A percentile compares a stretch with the other conserved stretches of the same genome.
phyloP scores from a whole-genome alignment of 176 grass and related monocot genomes.

The Hsuehochloa calcarea region DNA sequence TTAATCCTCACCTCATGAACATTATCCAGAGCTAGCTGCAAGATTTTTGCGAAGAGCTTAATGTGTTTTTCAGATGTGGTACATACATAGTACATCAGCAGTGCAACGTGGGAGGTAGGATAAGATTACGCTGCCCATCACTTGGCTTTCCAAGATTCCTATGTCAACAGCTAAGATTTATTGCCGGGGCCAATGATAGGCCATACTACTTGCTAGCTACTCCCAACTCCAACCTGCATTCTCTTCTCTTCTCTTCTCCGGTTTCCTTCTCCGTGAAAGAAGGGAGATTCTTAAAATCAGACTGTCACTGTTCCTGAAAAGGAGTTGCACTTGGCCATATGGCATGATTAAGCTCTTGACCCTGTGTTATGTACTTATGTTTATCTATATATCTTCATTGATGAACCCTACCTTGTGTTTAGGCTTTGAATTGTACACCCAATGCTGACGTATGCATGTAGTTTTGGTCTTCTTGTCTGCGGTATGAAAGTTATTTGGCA shows the following conservation, averaged over 20 bases:
- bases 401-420: not conserved
- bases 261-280: slow-evolving; percentile 26
- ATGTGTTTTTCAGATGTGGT: not conserved
- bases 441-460: not conserved
- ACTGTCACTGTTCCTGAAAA: slow-evolving; percentile 37
- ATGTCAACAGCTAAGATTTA: slow-evolving; percentile 44
- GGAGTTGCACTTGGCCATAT: slow-evolving; percentile 30
- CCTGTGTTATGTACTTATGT: not conserved
- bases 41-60: not conserved
- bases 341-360: not conserved
- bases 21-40: slow-evolving; percentile 25
- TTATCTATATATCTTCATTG: not conserved
- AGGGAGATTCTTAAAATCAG: slow-evolving; percentile 36
- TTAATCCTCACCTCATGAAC: slow-evolving; percentile 9
- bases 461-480: not conserved
- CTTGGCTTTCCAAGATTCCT: slow-evolving; percentile 36
- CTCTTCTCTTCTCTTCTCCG: slow-evolving; percentile 19
- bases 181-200: slow-evolving; percentile 29
- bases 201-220: slow-evolving; percentile 36
- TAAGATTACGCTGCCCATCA: slow-evolving; percentile 45
- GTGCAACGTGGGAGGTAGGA: slow-evolving; percentile 45
- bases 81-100: slow-evolving; percentile 37
- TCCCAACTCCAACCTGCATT: slow-evolving; percentile 20
- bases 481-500: not conserved
- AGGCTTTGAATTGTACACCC: not conserved